Conservation (phyloP, 1,139 yeast species). For the Zhuliangozyma blackwelliae region DNA sequence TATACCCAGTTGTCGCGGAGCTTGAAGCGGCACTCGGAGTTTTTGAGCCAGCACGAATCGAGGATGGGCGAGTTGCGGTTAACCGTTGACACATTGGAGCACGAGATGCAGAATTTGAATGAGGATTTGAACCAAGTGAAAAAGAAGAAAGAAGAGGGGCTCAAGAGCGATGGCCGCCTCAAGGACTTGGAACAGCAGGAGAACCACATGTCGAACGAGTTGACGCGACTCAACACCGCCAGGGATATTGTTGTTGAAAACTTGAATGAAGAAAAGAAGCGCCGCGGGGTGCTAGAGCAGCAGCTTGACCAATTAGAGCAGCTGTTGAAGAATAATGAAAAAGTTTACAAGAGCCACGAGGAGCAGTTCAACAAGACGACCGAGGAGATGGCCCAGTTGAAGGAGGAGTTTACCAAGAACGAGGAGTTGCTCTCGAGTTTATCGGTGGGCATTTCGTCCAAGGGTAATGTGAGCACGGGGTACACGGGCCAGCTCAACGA, state of each 20-base stretch:
- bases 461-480: constrained; percentile 75
- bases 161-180: constrained; percentile 58
- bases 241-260: constrained; percentile 55
- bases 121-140: constrained; percentile 59
- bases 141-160: constrained; percentile 52
- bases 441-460: constrained; percentile 86
- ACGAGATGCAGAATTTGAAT: constrained; percentile 57
- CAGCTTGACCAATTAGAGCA: constrained; percentile 16
- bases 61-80: constrained; percentile 32
- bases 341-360: constrained; percentile 25
- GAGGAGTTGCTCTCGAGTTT: constrained; percentile 81
- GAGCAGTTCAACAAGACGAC: constrained; percentile 42
- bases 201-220: constrained; percentile 55
- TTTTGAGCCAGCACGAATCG: constrained; percentile 31
- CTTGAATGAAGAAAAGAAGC: constrained; percentile 43
- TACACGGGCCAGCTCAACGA: constrained; percentile 70
- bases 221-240: constrained; percentile 66
- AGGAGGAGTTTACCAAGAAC: constrained; percentile 52
- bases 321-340: constrained; percentile 27
- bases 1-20: constrained; percentile 44
- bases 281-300: constrained; percentile 13
- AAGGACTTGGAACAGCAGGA: constrained; percentile 60
- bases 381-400: constrained; percentile 37
- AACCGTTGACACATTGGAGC: constrained; percentile 40
- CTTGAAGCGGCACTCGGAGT: constrained; percentile 38